Evolutionary conservation across 306 rosid genomes (phyloP).

Genomic region (Gastrolobium bilobum): DNA sequence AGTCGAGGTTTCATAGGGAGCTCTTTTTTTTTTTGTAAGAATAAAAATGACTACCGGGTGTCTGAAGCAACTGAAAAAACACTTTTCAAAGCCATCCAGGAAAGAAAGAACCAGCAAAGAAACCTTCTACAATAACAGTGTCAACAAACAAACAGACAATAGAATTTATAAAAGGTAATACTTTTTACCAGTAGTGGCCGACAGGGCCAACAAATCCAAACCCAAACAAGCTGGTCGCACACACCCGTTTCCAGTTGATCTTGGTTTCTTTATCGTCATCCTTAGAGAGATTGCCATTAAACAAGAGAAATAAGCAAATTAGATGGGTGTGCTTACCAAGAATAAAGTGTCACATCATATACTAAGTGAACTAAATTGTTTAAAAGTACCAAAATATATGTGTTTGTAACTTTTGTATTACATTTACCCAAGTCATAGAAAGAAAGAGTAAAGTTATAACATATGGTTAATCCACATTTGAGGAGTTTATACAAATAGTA

Average conservation of each 20-base stretch:
- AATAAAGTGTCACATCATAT: constrained; percentile 25
- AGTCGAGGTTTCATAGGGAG: too few relatives aligned
- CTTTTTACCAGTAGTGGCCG: constrained; percentile 72
- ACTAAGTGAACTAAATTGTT: constrained; percentile 25
- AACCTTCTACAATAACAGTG: constrained; percentile 32
- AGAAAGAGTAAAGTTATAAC: constrained; percentile 36
- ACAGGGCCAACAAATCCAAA: constrained; percentile 73
- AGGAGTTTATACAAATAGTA: not conserved
- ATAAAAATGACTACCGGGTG: not conserved
- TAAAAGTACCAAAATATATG: not conserved
- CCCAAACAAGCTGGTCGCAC: constrained; percentile 66
- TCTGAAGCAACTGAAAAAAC: constrained; percentile 22
- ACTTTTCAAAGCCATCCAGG: constrained; percentile 17
- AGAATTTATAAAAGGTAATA: constrained; percentile 24
- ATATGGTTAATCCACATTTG: constrained; percentile 14
- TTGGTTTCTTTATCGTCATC: constrained; percentile 56
- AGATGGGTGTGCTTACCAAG: constrained; percentile 1
- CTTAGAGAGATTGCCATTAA: constrained; percentile 48
- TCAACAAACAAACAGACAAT: constrained; percentile 34
- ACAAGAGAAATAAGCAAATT: constrained; percentile 31
- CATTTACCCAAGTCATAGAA: constrained; percentile 10
- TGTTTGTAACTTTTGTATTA: not conserved
- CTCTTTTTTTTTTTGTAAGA: not conserved
- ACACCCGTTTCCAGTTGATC: constrained; percentile 72
- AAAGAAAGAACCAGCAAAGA: constrained; percentile 27